A percentile compares a stretch with the other conserved stretches of the same genome.
Evolutionary conservation across 805 yeast genomes (phyloP).

Genomic region (Kodamaea lidongshanica): DNA sequence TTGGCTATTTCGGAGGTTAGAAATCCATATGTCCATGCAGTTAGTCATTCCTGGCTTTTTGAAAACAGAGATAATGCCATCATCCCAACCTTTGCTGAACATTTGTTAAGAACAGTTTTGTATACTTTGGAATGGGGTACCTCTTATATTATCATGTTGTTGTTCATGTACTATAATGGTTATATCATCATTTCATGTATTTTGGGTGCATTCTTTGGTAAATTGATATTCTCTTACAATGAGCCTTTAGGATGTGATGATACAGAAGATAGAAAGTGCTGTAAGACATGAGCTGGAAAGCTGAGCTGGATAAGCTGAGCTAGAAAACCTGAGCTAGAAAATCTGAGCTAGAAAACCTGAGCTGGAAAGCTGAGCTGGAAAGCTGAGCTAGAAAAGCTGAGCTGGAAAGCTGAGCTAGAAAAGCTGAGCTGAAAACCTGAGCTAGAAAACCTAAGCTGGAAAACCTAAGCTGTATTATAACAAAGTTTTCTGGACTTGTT

Average conservation of each 20-base stretch:
- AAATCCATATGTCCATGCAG: constrained; percentile 20
- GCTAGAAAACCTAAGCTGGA: too few relatives aligned
- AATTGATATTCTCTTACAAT: constrained; percentile 43
- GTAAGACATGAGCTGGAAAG: too few relatives aligned
- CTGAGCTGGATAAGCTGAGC: too few relatives aligned
- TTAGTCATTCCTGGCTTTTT: constrained; percentile 31
- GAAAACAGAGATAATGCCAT: constrained; percentile 15
- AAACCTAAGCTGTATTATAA: too few relatives aligned
- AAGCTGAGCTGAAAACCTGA: too few relatives aligned
- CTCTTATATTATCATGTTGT: constrained; percentile 60
- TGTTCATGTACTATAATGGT: constrained; percentile 73
- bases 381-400: too few relatives aligned
- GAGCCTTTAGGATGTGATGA: constrained; percentile 30
- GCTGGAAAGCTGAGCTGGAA: too few relatives aligned
- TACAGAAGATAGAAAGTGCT: constrained; percentile 22
- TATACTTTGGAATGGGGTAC: constrained; percentile 59
- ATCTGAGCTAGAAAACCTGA: too few relatives aligned
- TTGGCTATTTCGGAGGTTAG: constrained; percentile 1
- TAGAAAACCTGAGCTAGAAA: too few relatives aligned
- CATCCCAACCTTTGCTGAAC: constrained; percentile 45
- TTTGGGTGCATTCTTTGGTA: constrained; percentile 56
- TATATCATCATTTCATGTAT: constrained; percentile 58
- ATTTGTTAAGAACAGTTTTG: constrained; percentile 42
- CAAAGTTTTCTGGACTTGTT: too few relatives aligned
- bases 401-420: too few relatives aligned